phyloP scores from a whole-genome alignment of 2,329 filamentous ascomycete species.

The Paecilomyces variotii region DNA sequence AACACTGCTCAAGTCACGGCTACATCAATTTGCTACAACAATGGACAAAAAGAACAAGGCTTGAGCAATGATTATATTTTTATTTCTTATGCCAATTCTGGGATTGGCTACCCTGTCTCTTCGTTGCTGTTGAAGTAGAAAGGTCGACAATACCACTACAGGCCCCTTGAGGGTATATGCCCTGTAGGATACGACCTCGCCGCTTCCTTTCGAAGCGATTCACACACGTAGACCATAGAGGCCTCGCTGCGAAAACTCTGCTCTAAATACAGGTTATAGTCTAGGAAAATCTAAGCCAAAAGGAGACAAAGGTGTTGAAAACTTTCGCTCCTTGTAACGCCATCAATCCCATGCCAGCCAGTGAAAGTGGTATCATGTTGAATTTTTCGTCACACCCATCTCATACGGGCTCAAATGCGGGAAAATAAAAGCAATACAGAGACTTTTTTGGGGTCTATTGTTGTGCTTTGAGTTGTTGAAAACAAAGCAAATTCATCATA shows the following conservation, averaged over 20 bases:
- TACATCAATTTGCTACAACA: not conserved
- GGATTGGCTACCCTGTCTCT: not conserved
- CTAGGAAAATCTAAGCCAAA: constrained; percentile 3
- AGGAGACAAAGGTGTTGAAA: constrained; percentile 31
- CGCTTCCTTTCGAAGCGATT: not conserved
- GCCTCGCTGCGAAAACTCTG: not conserved
- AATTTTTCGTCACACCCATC: constrained; percentile 36
- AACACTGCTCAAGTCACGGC: not conserved
- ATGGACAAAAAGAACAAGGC: not conserved
- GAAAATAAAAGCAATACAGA: constrained; percentile 26
- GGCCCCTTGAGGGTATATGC: not conserved
- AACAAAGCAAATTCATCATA: constrained; percentile 42
- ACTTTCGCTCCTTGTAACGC: constrained; percentile 35
- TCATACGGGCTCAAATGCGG: constrained; percentile 29
- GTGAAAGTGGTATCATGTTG: constrained; percentile 43
- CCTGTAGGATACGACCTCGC: not conserved
- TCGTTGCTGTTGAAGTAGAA: not conserved
- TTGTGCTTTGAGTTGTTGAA: constrained; percentile 44
- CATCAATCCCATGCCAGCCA: constrained; percentile 32
- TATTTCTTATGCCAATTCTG: not conserved
- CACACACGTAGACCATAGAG: not conserved
- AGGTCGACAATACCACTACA: not conserved
- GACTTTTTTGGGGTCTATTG: constrained; percentile 27
- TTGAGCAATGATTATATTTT: not conserved
- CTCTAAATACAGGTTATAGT: constrained; percentile 1